These are phyloP conservation scores for Phytophthora macrochlamydospora DNA, from an alignment of 352 stramenopile genomes.

Conservation along the genomic window DNA sequence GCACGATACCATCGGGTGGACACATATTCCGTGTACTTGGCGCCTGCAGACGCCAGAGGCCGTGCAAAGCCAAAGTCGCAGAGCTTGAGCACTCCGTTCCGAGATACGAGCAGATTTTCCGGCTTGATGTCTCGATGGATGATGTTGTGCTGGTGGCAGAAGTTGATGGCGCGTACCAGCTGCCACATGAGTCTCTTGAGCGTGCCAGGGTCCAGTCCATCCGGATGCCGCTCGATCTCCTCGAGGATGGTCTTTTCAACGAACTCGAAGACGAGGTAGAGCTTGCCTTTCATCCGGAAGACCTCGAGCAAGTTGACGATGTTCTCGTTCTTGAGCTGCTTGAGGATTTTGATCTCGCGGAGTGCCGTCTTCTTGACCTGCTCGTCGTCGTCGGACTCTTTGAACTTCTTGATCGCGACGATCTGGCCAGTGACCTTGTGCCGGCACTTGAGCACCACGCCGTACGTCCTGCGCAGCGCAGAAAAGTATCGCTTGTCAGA, in stretches of 20 bases:
- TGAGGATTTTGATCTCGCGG: slow-evolving; percentile 86
- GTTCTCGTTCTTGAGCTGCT: slow-evolving; percentile 88
- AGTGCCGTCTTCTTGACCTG: slow-evolving; percentile 89
- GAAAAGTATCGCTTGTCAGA: background rate
- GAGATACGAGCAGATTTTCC: slow-evolving; percentile 94
- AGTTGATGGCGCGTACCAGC: slow-evolving; percentile 87
- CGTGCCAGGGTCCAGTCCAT: slow-evolving; percentile 63
- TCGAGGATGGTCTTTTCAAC: slow-evolving; percentile 90
- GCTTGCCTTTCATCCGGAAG: slow-evolving; percentile 84
- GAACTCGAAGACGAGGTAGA: slow-evolving; percentile 90
- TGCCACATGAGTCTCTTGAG: slow-evolving; percentile 89
- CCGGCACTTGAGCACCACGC: slow-evolving; percentile 87
- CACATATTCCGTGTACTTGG: slow-evolving; percentile 90
- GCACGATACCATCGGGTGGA: slow-evolving; percentile 95
- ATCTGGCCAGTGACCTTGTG: slow-evolving; percentile 84
- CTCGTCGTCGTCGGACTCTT: slow-evolving; percentile 90
- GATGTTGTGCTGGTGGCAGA: slow-evolving; percentile 96
- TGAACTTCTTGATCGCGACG: slow-evolving; percentile 93
- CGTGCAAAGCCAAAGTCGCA: slow-evolving; percentile 90
- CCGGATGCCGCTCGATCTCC: slow-evolving; percentile 88
- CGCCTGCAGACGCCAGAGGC: slow-evolving; percentile 62
- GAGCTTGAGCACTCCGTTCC: slow-evolving; percentile 94
- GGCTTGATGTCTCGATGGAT: slow-evolving; percentile 96
- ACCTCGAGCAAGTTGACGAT: slow-evolving; percentile 89
- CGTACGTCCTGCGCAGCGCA: slow-evolving; percentile 63